A percentile compares a stretch with the other conserved stretches of the same genome.
phyloP scores from a whole-genome alignment of 805 yeast genomes.

The Saturnispora sanitii region DNA sequence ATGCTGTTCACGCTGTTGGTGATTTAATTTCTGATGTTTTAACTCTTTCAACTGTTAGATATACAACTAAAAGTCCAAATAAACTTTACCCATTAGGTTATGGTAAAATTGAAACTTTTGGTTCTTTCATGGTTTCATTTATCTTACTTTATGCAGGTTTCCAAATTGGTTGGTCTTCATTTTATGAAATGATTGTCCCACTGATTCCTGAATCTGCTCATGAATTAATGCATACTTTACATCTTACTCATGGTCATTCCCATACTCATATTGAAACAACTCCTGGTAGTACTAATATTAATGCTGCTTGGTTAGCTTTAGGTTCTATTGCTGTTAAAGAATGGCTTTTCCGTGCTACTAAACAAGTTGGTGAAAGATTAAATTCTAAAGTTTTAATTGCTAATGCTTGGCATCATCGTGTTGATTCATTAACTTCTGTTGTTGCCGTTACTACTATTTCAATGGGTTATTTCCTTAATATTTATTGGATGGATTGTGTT shows the following conservation, averaged over 20 bases:
- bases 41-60: conserved; percentile 80
- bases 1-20: conserved; percentile 85
- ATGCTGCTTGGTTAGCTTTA: conserved; percentile 94
- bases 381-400: conserved; percentile 88
- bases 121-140: conserved; percentile 80
- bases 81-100: conserved; percentile 70
- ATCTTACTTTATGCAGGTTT: conserved; percentile 80
- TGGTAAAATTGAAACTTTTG: conserved; percentile 89
- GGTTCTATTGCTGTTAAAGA: conserved; percentile 84
- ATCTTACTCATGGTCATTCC: conserved; percentile 46
- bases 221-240: conserved; percentile 43
- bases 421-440: conserved; percentile 82
- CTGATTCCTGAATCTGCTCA: conserved; percentile 51
- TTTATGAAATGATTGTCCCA: conserved; percentile 58
- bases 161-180: conserved; percentile 81
- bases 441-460: conserved; percentile 87
- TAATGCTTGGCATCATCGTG: conserved; percentile 98
- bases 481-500: conserved; percentile 81
- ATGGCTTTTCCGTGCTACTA: conserved; percentile 75
- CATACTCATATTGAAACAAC: conserved; percentile 15
- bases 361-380: conserved; percentile 63
- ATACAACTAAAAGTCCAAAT: conserved; percentile 53
- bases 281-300: conserved; percentile 57
- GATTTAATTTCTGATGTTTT: conserved; percentile 85
- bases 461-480: conserved; percentile 67